Base-by-base conservation (phyloP, 441 rosid species). In the Mallotus japonicus region DNA sequence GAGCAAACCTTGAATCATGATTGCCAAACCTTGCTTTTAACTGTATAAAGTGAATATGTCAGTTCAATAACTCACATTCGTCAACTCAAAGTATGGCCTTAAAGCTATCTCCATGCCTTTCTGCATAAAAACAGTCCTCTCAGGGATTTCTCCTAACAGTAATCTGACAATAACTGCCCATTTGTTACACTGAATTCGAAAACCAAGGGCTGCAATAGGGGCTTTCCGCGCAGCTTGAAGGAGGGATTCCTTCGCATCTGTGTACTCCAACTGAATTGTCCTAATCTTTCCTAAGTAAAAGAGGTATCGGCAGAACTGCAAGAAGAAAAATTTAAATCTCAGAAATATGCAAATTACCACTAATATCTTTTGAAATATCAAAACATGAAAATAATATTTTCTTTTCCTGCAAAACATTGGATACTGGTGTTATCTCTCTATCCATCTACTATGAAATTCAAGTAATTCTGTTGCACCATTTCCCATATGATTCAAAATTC, bases 141-240 rank as follows among this genome's bases (percentile, higher is more conserved):
- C 89, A 1, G 90, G 92, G 66, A 88, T 89, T 78, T 89, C 94
- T 65, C 94, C 94, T 55, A 90, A 84, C 74, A 90, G 75, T 51
- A 88, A 72, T 64, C 95, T 86, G 63, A 88, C 91, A 70, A 90
- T 84, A 56, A 88, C 68, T 2, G 90, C 90, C 95, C 95, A 90
- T 76, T 90, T 90, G 85, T 87, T 90, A 83, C 95, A 90, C 67
- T 84, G 89, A 73, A 90, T 80, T 67, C 92, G 87, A 63, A 90
- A 90, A 61, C 92, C 91, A 72, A 85, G 92, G n/a, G 95, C 91
- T 60, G 91, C 87, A 46, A 80, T 75, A 19, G 92, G 92, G 34
- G 92, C 90, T 81, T 88, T 90, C 20, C 95, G 79, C 51, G 95
- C 92, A 78, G 92, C 95, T 77, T 90, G 91, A 71, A 84, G 90